Evolutionary conservation across 1,284 basidiomycete genomes (phyloP).

Genomic region (Malassezia arunalokei): DNA sequence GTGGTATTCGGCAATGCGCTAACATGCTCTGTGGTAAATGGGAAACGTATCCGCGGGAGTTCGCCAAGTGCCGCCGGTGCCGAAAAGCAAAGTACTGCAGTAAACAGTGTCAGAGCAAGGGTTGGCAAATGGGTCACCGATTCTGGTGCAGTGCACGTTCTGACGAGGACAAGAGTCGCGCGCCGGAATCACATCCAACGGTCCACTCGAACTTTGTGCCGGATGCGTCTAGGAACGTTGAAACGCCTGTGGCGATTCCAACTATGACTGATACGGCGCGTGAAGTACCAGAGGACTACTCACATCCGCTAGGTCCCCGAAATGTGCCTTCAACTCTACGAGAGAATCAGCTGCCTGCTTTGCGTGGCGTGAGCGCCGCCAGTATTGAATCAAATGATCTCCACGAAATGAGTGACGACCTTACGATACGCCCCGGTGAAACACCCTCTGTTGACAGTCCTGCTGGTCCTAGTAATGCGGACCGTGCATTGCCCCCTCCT

Average conservation of each 20-base stretch:
- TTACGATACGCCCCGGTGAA: slow-evolving; percentile 22
- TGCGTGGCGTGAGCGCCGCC: slow-evolving; percentile 28
- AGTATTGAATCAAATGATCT: slow-evolving; percentile 28
- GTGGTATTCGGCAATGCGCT: slow-evolving; percentile 91
- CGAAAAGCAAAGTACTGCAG: slow-evolving; percentile 97
- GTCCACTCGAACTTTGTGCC: background rate
- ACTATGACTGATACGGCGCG: background rate
- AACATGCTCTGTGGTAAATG: slow-evolving; percentile 81
- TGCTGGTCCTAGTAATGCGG: slow-evolving; percentile 17
- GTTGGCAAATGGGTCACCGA: slow-evolving; percentile 91
- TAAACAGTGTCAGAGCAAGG: slow-evolving; percentile 91
- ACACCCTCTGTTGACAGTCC: slow-evolving; percentile 19
- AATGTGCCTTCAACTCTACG: slow-evolving; percentile 21
- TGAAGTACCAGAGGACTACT: background rate
- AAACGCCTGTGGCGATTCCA: background rate
- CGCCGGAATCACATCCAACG: background rate
- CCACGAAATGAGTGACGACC: slow-evolving; percentile 32
- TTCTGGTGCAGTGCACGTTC: slow-evolving; percentile 50
- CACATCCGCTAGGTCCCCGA: slow-evolving; percentile 18
- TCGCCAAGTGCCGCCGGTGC: slow-evolving; percentile 91
- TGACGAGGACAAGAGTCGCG: slow-evolving; percentile 27
- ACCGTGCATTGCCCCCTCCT: slow-evolving; percentile 25
- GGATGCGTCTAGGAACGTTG: background rate
- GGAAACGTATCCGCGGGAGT: slow-evolving; percentile 85
- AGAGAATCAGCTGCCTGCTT: slow-evolving; percentile 20